A percentile compares a stretch with the other conserved stretches of the same genome.
Evolutionary conservation across 768 basidiomycete genomes (phyloP).

Genomic region (Roridomyces roridus): DNA sequence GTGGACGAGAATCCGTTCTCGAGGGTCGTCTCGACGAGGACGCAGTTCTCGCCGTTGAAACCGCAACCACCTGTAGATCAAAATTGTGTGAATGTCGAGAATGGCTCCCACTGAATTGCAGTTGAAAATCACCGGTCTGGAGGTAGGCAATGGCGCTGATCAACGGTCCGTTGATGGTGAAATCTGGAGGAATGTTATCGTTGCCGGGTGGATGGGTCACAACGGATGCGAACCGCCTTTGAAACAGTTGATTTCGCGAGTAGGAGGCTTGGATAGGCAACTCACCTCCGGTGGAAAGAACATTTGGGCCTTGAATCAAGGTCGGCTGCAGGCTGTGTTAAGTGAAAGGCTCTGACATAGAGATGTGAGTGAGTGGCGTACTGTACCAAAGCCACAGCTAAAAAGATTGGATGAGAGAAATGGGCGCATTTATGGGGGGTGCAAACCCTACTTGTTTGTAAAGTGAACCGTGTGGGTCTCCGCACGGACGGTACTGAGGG

Average conservation of each 20-base stretch:
- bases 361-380: too few relatives aligned
- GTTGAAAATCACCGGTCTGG: constrained; percentile 31
- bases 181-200: too few relatives aligned
- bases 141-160: constrained; percentile 42
- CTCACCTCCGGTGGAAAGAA: constrained; percentile 39
- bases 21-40: constrained; percentile 44
- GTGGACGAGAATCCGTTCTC: constrained; percentile 40
- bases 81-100: too few relatives aligned
- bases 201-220: too few relatives aligned
- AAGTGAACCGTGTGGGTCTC: constrained; percentile 45
- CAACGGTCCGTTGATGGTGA: constrained; percentile 35
- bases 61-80: constrained; percentile 36
- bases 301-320: constrained; percentile 34
- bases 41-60: constrained; percentile 47
- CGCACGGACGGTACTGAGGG: constrained; percentile 28
- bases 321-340: constrained; percentile 27
- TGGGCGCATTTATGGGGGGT: too few relatives aligned
- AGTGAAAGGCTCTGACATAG: too few relatives aligned
- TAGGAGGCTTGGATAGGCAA: too few relatives aligned
- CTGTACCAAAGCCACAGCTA: constrained; percentile 43
- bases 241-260: too few relatives aligned
- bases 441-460: constrained; percentile 35
- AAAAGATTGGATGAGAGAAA: neutral
- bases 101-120: too few relatives aligned
- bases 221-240: too few relatives aligned